These are phyloP conservation scores for Abelmoschus esculentus DNA, from an alignment of 345 rosid genomes.

Conservation along the genomic window DNA sequence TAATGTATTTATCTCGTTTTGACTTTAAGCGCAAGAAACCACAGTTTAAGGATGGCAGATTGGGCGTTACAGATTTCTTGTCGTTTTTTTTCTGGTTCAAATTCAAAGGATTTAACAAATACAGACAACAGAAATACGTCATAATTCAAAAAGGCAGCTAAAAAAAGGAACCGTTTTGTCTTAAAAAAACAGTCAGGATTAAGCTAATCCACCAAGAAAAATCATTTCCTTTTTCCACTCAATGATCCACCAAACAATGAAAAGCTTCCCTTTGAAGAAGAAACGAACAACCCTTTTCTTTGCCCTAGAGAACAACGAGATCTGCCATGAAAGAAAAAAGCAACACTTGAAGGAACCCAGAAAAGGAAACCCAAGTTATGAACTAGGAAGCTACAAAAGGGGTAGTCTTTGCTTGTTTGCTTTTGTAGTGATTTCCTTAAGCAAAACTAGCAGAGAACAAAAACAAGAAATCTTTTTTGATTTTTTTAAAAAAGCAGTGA, in stretches of 20 bases:
- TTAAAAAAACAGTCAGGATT: no score
- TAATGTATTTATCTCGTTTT: slow-evolving; percentile 16
- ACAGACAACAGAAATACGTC: not conserved
- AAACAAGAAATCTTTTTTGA: not conserved
- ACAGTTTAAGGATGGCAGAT: not conserved
- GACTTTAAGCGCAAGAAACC: slow-evolving; percentile 12
- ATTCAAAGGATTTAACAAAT: not conserved
- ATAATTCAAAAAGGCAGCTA: not conserved
- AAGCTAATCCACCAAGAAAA: not conserved
- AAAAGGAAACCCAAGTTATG: not conserved
- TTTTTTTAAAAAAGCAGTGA: not conserved
- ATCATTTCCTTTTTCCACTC: not conserved
- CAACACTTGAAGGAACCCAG: slow-evolving; percentile 2
- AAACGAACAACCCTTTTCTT: not conserved
- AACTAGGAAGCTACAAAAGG: slow-evolving; percentile 1
- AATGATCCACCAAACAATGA: slow-evolving; percentile 9
- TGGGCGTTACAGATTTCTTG: slow-evolving; percentile 13
- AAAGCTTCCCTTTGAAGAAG: not conserved
- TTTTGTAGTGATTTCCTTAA: not conserved
- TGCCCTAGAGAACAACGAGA: slow-evolving; percentile 4
- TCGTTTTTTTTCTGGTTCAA: not conserved
- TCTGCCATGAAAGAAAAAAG: slow-evolving; percentile 12
- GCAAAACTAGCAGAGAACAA: not conserved
- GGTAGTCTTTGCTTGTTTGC: not conserved
- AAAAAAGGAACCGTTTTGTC: no score